Evolutionary conservation across 176 grass and related monocot species (phyloP).

Genomic region (Ananas comosus): DNA sequence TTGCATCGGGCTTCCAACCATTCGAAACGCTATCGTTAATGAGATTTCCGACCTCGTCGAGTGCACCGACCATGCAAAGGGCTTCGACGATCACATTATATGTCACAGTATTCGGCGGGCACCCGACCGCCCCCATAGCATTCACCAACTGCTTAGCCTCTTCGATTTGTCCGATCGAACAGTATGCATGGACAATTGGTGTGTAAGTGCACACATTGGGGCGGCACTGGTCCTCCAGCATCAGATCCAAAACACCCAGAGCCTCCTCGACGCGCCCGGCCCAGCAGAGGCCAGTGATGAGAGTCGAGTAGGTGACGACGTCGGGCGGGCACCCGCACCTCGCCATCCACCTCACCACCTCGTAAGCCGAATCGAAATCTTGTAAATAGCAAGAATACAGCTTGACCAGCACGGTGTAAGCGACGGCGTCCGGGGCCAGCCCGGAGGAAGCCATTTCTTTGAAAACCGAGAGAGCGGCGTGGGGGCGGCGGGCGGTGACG

Average conservation of each 20-base stretch:
- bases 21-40: slow-evolving; percentile 39
- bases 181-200: slow-evolving; percentile 70
- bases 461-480: slow-evolving; percentile 40
- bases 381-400: slow-evolving; percentile 51
- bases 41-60: slow-evolving; percentile 52
- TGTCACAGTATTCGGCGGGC: slow-evolving; percentile 51
- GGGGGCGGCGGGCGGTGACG: slow-evolving; percentile 15
- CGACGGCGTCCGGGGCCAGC: slow-evolving; percentile 29
- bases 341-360: slow-evolving; percentile 55
- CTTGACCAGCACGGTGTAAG: slow-evolving; percentile 67
- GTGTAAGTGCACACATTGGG: slow-evolving; percentile 72
- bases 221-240: slow-evolving; percentile 62
- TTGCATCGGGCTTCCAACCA: slow-evolving; percentile 58
- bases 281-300: slow-evolving; percentile 61
- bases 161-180: slow-evolving; percentile 31
- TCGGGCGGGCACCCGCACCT: slow-evolving; percentile 35
- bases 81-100: slow-evolving; percentile 71
- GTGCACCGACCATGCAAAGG: slow-evolving; percentile 49
- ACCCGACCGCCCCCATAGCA: slow-evolving; percentile 43
- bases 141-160: slow-evolving; percentile 51
- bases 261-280: slow-evolving; percentile 55
- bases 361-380: slow-evolving; percentile 50
- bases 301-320: slow-evolving; percentile 72
- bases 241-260: slow-evolving; percentile 68
- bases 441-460: slow-evolving; percentile 43